Conservation (phyloP, 805 yeast genomes). For the Nakazawaea peltata region DNA sequence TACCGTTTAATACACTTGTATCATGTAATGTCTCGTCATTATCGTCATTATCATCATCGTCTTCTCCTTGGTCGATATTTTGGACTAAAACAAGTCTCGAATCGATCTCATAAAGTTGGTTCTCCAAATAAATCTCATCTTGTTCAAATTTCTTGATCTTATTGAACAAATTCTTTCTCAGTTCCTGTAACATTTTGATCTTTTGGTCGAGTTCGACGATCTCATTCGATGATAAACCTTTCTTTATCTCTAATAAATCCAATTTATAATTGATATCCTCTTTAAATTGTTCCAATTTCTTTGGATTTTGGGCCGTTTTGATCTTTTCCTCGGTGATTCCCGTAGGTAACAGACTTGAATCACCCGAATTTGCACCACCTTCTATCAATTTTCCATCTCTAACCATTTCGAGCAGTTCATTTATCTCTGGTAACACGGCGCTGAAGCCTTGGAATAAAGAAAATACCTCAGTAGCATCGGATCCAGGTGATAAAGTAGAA, state of each 20-base stretch:
- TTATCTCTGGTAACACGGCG: conserved; percentile 46
- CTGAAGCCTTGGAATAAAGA: conserved; percentile 66
- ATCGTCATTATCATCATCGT: conserved; percentile 7
- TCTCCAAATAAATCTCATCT: conserved; percentile 49
- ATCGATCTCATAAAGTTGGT: conserved; percentile 33
- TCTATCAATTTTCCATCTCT: conserved; percentile 15
- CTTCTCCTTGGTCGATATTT: conserved; percentile 24
- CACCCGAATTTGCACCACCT: background rate
- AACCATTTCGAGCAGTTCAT: conserved; percentile 29
- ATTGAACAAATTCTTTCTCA: conserved; percentile 48
- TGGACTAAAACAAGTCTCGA: conserved; percentile 34
- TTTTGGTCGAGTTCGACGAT: conserved; percentile 55
- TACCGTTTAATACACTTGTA: conserved; percentile 1
- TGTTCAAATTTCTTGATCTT: conserved; percentile 54
- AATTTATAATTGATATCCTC: conserved; percentile 34
- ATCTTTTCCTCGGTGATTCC: conserved; percentile 34
- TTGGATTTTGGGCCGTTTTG: conserved; percentile 31
- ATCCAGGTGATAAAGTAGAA: no score
- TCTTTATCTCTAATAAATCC: conserved; percentile 52
- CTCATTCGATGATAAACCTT: conserved; percentile 57
- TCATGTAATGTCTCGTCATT: conserved; percentile 8
- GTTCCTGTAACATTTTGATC: conserved; percentile 39
- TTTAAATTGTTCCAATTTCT: conserved; percentile 28
- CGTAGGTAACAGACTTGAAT: conserved; percentile 21
- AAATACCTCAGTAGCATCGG: conserved; percentile 21